A percentile compares a stretch with the other conserved stretches of the same genome.
phyloP scores from a whole-genome alignment of 2,329 filamentous ascomycete species.

The Aspergillus tamarii region DNA sequence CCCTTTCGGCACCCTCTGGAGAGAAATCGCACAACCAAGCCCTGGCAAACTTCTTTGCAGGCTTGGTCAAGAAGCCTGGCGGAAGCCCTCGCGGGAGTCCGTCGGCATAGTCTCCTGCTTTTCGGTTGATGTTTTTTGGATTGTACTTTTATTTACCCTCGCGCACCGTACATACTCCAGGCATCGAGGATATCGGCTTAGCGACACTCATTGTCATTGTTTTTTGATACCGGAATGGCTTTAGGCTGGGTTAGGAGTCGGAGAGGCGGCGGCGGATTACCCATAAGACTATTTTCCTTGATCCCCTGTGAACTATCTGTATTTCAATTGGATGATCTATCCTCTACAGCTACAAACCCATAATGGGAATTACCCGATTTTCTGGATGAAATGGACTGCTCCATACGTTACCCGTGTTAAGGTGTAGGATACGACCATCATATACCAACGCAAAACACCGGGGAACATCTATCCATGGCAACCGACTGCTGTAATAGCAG shows the following conservation, averaged over 20 bases:
- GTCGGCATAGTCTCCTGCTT: constrained; percentile 27
- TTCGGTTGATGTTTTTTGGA: constrained; percentile 12
- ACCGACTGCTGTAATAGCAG: background rate
- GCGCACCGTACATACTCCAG: constrained; percentile 58
- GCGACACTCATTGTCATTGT: constrained; percentile 30
- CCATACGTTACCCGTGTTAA: too few relatives aligned
- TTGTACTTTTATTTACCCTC: constrained; percentile 28
- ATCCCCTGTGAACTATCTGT: background rate
- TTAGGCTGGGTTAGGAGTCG: constrained; percentile 18
- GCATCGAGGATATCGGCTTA: constrained; percentile 62
- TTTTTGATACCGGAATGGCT: constrained; percentile 20
- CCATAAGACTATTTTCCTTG: constrained; percentile 2
- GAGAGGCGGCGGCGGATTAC: constrained; percentile 11
- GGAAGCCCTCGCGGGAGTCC: constrained; percentile 44
- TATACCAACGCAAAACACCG: too few relatives aligned
- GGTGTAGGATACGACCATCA: too few relatives aligned
- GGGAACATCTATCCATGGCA: too few relatives aligned
- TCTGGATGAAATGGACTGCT: too few relatives aligned
- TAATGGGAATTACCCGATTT: background rate
- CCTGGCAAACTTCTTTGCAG: constrained; percentile 63
- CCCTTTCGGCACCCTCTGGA: constrained; percentile 37
- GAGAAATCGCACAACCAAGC: constrained; percentile 62
- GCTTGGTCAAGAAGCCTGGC: constrained; percentile 57
- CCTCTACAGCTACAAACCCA: background rate
- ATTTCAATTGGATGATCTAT: constrained; percentile 1